Evolutionary conservation across 139 green algal genomes (phyloP).

Genomic region (Penium margaritaceum): DNA sequence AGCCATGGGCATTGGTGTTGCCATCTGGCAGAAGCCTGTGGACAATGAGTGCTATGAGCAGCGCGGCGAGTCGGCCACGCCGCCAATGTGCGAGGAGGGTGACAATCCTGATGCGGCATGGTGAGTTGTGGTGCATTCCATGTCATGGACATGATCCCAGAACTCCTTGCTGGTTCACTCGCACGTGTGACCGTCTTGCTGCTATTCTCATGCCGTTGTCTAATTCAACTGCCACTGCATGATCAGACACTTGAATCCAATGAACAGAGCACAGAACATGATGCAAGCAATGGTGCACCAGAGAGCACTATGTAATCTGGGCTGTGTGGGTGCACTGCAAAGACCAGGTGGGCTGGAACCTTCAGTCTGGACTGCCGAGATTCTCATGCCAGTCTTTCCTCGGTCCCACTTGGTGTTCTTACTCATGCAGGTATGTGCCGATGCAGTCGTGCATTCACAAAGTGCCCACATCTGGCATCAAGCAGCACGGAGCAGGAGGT

Average conservation of each 20-base stretch:
- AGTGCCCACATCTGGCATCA: background rate
- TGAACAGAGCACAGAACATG: too few relatives aligned
- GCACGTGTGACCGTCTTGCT: background rate
- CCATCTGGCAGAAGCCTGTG: slow-evolving; percentile 32
- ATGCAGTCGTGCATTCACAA: slow-evolving; percentile 22
- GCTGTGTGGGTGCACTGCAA: background rate
- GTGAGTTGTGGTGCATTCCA: too few relatives aligned
- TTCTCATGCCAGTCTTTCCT: background rate
- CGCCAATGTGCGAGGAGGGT: slow-evolving; percentile 16
- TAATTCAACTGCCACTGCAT: background rate
- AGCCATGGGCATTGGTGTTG: slow-evolving; percentile 11
- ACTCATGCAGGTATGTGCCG: slow-evolving; percentile 22
- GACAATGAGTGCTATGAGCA: slow-evolving; percentile 30
- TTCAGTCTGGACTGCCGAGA: too few relatives aligned
- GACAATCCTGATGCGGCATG: slow-evolving; percentile 37
- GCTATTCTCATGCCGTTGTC: background rate
- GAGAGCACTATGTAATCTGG: too few relatives aligned
- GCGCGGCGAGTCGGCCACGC: background rate
- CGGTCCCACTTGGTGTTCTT: background rate
- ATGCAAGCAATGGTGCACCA: too few relatives aligned
- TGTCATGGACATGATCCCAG: too few relatives aligned
- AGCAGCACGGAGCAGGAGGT: background rate
- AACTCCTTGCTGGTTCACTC: background rate
- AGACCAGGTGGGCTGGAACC: background rate
- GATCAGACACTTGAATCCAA: too few relatives aligned